These are phyloP conservation scores for Chlorophyllum brunneum DNA, from an alignment of 768 basidiomycete species.

Conservation along the genomic window DNA sequence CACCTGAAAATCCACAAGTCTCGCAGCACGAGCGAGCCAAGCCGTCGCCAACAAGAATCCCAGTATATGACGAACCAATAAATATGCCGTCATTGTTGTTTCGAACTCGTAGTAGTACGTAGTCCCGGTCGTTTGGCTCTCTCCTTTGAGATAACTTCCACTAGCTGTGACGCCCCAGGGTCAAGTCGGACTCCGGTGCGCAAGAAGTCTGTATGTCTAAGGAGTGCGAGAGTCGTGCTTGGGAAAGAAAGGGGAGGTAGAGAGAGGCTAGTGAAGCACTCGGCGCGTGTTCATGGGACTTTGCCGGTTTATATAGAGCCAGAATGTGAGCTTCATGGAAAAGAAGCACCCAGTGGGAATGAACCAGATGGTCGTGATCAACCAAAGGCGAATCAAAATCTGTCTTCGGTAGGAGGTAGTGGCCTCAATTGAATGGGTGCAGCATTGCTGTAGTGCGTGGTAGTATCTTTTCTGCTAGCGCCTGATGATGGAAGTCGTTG, in stretches of 20 bases:
- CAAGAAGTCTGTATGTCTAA: neutral
- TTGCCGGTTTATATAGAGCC: constrained; percentile 3
- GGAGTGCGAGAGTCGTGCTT: neutral
- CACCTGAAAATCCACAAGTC: constrained; percentile 66
- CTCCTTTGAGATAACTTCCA: too few relatives aligned
- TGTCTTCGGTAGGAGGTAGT: neutral
- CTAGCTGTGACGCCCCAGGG: too few relatives aligned
- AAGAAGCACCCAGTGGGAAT: constrained; percentile 24
- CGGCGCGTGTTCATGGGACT: neutral
- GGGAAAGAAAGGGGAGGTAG: constrained; percentile 11
- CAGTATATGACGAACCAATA: neutral
- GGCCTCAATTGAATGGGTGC: too few relatives aligned
- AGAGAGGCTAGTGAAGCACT: neutral
- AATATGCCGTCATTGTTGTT: neutral
- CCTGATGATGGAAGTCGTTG: too few relatives aligned
- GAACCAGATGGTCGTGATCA: neutral
- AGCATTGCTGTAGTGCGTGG: too few relatives aligned
- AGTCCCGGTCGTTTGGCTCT: neutral
- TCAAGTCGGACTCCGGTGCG: neutral
- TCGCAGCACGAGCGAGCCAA: constrained; percentile 28
- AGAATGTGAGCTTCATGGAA: constrained; percentile 15
- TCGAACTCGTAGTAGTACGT: neutral
- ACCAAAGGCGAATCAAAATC: constrained; percentile 15
- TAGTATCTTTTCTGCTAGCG: too few relatives aligned
- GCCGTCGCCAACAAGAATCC: neutral